A percentile compares a stretch with the other conserved stretches of the same genome.
Evolutionary conservation across 345 rosid genomes (phyloP).

Genomic region (Salix caprea): DNA sequence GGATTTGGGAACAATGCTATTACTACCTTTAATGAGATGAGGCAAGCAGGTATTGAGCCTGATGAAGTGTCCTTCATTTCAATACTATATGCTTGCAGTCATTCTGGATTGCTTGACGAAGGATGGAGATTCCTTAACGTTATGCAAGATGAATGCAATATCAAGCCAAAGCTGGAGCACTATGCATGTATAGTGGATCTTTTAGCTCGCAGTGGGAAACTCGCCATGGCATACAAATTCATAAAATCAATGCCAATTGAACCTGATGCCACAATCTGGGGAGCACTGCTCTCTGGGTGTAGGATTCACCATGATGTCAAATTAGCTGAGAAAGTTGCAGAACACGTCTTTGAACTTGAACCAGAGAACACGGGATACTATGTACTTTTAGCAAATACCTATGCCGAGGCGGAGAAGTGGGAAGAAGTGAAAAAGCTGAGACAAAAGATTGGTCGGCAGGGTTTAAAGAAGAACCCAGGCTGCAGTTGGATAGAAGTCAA

Average conservation of each 20-base stretch:
- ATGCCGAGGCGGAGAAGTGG: slow-evolving; percentile 35
- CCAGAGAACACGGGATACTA: slow-evolving; percentile 33
- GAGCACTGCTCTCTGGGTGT: slow-evolving; percentile 26
- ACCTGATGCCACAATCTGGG: slow-evolving; percentile 30
- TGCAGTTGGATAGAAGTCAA: slow-evolving; percentile 36
- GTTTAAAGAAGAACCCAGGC: slow-evolving; percentile 26
- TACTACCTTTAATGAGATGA: slow-evolving; percentile 44
- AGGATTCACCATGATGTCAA: slow-evolving; percentile 30
- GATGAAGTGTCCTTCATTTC: slow-evolving; percentile 68
- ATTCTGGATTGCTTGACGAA: slow-evolving; percentile 65
- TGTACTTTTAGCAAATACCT: slow-evolving; percentile 31
- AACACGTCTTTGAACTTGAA: slow-evolving; percentile 28
- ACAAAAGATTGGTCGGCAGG: slow-evolving; percentile 15
- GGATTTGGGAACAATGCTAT: slow-evolving; percentile 72
- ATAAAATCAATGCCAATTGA: slow-evolving; percentile 58
- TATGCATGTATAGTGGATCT: slow-evolving; percentile 72
- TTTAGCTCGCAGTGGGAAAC: slow-evolving; percentile 55
- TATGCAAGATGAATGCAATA: slow-evolving; percentile 56
- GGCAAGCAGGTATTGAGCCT: slow-evolving; percentile 40
- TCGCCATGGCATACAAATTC: slow-evolving; percentile 47
- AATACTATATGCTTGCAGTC: slow-evolving; percentile 62
- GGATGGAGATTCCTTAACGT: slow-evolving; percentile 69
- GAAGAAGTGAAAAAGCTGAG: slow-evolving; percentile 22
- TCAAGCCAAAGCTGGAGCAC: slow-evolving; percentile 61
- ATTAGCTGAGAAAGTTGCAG: slow-evolving; percentile 30